Base-by-base conservation (phyloP, 2,329 filamentous ascomycete genomes). In the Penicillium frequentans region DNA sequence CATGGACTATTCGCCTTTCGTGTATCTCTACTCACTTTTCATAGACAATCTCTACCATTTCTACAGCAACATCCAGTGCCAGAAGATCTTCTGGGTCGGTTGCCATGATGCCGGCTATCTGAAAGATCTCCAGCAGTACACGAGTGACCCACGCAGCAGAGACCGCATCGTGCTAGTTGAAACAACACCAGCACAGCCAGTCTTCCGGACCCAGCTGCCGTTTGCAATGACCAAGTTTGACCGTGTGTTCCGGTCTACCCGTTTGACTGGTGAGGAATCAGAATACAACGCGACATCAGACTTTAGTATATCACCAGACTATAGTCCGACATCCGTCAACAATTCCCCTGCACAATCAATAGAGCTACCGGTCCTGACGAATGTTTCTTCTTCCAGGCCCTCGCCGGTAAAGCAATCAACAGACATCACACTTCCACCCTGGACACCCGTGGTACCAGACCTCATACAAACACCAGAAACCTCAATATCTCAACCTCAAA, bases 71-170 rank as follows among this genome's bases (percentile, higher is more conserved):
- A 37, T 52, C 19, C 60, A 62, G 21, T 62, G 60, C 46, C 52
- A 54, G 37, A 57, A 56, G 35, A 62, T 62, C 27, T 62, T 62
- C 49, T 62, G 60, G 37, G 55, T 46, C 21, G 60, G 55, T n/a
- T 62, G 60, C 24, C 60, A 62, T 24, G 57, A 62, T 48, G 56
- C 16, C 49, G 51, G 47, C 21, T 55, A 55, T 42, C 11, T 44
- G 16, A 45, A 62, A 45, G 57, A 59, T 10, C 57, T 59, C 5
- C 55, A 57, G 10, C 24, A 47, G 37, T 52, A 55, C 21, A 47
- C 53, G 3, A 42, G 13, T 14, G 39, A 57, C 21, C 43, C 48
- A 7, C 5, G 2, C 5, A 33, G 31, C 31, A 33, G 13, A 27
- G 29, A 57, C 7, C 51, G 57, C 4, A 57, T 62, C 23, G 46